Base-by-base conservation (phyloP, 1,284 basidiomycete species). In the Peniophora sp. region DNA sequence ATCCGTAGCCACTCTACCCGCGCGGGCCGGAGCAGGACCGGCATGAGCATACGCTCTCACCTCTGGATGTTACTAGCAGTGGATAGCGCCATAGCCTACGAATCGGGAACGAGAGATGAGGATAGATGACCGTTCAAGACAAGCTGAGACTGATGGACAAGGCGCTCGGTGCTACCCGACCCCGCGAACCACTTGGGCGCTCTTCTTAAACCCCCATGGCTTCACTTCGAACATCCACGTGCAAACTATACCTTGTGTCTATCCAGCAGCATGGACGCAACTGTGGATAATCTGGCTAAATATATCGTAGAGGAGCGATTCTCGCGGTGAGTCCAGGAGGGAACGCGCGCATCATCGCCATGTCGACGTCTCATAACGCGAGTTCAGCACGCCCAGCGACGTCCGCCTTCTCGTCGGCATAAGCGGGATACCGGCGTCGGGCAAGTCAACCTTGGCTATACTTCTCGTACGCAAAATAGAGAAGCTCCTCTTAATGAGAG, bases 351-450 rank as follows among this genome's bases (percentile, higher is more conserved):
- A 32, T 32, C 17, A 20, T 24, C 15, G 17, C n/a, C n/a, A 17
- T 18, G 23, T 48, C 32, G 23, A 47, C 15, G 22, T 36, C 22
- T 27, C 32, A 12, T 34, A 17, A 18, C 18, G 22, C 18, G 12
- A 17, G 6, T 32, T 32, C 27, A 85, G 82, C 45, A 70, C 68
- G 2, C 66, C 75, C 1, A 50, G 67, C 10, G 63, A 70, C 36
- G 62, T 70, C 3, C 79, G 91, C 15, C 69, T 92, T 24, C 68
- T 95, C 3, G 76, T 94, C 22, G 92, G 87, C 24, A 74, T 92
- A 48, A 73, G 79, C 42, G 90, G 92, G 14, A 80, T 90, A 14
- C 91, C 92, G 3, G 91, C 86, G 0, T 88, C 88, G 1, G 91
- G 92, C 10, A 95, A 95, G 69, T 83, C 88, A 0, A 78, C 84